Percentiles rank a stretch among this genome's conserved stretches.
These are phyloP conservation scores for Dictyostelium intermedium DNA, from an alignment of 78 protist species.

Conservation along the genomic window DNA sequence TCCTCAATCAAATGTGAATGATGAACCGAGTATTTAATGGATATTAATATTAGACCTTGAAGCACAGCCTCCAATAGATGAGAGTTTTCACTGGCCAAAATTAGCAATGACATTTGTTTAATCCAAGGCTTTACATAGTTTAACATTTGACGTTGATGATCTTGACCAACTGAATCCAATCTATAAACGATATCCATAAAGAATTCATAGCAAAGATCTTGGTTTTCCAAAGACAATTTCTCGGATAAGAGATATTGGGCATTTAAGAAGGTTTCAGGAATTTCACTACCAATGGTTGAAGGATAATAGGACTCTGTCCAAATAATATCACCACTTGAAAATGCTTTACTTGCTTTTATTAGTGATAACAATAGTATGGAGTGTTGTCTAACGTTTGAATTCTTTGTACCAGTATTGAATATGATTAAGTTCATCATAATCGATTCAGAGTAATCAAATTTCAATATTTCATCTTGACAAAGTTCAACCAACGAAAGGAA, in stretches of 20 bases:
- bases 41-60: slow-evolving; percentile 39
- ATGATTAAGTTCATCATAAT: slow-evolving; percentile 53
- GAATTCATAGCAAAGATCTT: slow-evolving; percentile 62
- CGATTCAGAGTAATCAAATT: slow-evolving; percentile 35
- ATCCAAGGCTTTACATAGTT: slow-evolving; percentile 71
- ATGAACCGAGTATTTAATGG: slow-evolving; percentile 14
- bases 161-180: slow-evolving; percentile 28
- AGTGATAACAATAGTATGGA: slow-evolving; percentile 14
- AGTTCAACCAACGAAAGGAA: slow-evolving; percentile 49
- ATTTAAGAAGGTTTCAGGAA: slow-evolving; percentile 65
- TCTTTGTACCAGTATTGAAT: slow-evolving; percentile 33
- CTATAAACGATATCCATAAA: slow-evolving; percentile 64
- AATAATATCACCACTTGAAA: not conserved
- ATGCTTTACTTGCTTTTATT: not conserved
- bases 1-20: slow-evolving; percentile 53
- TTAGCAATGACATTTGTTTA: slow-evolving; percentile 34
- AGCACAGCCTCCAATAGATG: slow-evolving; percentile 26
- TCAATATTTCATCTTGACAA: slow-evolving; percentile 53
- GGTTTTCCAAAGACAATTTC: slow-evolving; percentile 38
- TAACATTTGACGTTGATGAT: slow-evolving; percentile 67
- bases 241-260: slow-evolving; percentile 46
- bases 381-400: slow-evolving; percentile 48
- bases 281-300: slow-evolving; percentile 39
- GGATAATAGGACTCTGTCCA: slow-evolving; percentile 45
- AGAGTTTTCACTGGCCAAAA: not conserved